Base-by-base conservation (phyloP, 2,329 filamentous ascomycete genomes). In the Trichoderma lentiforme region DNA sequence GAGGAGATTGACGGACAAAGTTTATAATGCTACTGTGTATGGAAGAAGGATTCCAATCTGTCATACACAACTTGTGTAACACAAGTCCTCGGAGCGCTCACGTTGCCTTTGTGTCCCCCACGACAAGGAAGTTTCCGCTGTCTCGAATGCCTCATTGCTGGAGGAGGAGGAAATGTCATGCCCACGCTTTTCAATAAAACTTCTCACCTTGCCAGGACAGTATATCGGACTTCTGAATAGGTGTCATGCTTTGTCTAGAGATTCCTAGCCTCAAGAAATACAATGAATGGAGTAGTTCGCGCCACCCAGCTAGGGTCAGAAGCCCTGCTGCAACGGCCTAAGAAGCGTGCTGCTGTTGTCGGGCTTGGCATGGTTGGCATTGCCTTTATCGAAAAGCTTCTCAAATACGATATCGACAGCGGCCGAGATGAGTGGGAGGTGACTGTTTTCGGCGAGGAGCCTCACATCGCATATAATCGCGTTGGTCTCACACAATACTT, bases 351-450 rank as follows among this genome's bases (percentile, higher is more conserved):
- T 43, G 93, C 97, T 2, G 90, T 97, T 47, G 93, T 97, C 51
- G 94, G 94, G 11, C 82, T 97, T 82, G 94, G 94, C 3, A 98
- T 98, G 95, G 94, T 97, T 58, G 93, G 92, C 51, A 92, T 96
- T 76, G 91, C 92, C 56, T 95, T 97, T 80, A 93, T 97, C 77
- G 94, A 97, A 82, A 97, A 97, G 82, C 82, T 97, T 11, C 86
- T 97, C 78, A 97, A 97, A 77, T 89, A 94, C 67, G 94, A 97
- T 79, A 88, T 90, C 2, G 90, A 92, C 77, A 83, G 89, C 74
- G 86, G 91, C 76, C 64, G 64, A 14, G 53, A 67, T n/a, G 91
- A 94, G 80, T 97, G 94, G 79, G 89, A 93, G 74, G 88, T 97
- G 66, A 87, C 94, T 1, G 93, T 97, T 12, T 92, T 98, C 73